A percentile compares a stretch with the other conserved stretches of the same genome.
Evolutionary conservation across 805 yeast species (phyloP).

Genomic region (Candida ficus): DNA sequence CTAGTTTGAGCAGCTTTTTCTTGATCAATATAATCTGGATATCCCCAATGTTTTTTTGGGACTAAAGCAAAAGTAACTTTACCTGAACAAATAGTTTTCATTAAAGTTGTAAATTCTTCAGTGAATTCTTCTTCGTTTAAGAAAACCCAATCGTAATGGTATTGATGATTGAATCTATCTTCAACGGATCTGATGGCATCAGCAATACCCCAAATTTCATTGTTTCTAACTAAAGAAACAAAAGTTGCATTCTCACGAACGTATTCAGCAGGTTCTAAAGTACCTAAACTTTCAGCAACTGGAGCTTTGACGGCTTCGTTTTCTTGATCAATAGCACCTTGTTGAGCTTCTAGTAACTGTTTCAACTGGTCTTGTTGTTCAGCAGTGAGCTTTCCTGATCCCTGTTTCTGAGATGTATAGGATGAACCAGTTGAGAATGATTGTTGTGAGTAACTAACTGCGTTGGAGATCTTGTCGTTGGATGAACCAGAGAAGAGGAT

Average conservation of each 20-base stretch:
- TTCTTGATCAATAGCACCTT: not conserved
- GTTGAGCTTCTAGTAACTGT: not conserved
- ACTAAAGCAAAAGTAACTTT: constrained; percentile 70
- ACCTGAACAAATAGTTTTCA: constrained; percentile 70
- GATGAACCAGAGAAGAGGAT: constrained; percentile 14
- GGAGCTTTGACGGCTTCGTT: not conserved
- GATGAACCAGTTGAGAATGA: not conserved
- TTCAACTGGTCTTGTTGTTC: constrained; percentile 1
- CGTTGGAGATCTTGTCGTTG: not conserved
- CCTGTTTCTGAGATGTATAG: not conserved
- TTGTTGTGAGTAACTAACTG: not conserved
- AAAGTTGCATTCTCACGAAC: constrained; percentile 68
- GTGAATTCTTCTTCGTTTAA: constrained; percentile 82
- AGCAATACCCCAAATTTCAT: constrained; percentile 58
- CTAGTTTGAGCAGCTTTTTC: constrained; percentile 62
- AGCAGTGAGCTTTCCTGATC: not conserved
- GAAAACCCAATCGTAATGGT: constrained; percentile 92
- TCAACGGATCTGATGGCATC: constrained; percentile 73
- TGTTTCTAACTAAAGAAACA: constrained; percentile 73
- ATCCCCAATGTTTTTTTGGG: constrained; percentile 84
- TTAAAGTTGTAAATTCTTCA: constrained; percentile 70
- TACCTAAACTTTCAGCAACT: not conserved
- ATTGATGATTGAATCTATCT: constrained; percentile 81
- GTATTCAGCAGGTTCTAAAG: constrained; percentile 9
- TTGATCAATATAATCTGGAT: constrained; percentile 78